A percentile compares a stretch with the other conserved stretches of the same genome.
Evolutionary conservation across 2,329 filamentous ascomycete species (phyloP).

Genomic region (Knufia petricola): DNA sequence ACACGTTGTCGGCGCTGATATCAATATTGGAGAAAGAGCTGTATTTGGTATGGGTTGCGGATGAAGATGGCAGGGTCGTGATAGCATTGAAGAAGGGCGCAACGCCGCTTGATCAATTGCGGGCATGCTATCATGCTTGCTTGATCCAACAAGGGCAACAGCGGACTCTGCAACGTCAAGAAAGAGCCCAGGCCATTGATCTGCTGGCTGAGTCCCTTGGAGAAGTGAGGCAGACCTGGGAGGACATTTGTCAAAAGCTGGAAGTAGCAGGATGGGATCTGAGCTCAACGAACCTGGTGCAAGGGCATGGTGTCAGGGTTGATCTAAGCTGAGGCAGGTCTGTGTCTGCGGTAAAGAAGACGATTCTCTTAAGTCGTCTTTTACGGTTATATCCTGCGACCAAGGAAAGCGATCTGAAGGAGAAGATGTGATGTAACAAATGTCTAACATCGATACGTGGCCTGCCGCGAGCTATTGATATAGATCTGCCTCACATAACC

Average conservation of each 20-base stretch:
- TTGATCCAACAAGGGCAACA: not conserved
- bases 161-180: not conserved
- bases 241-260: conserved; percentile 9
- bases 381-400: too few relatives aligned
- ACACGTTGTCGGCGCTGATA: conserved; percentile 9
- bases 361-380: too few relatives aligned
- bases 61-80: conserved; percentile 33
- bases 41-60: conserved; percentile 54
- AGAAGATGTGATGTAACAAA: too few relatives aligned
- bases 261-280: conserved; percentile 19
- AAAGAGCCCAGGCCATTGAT: not conserved
- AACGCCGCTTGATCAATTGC: conserved; percentile 42
- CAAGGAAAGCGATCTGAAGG: too few relatives aligned
- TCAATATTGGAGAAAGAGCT: conserved; percentile 43
- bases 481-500: too few relatives aligned
- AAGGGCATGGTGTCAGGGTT: conserved; percentile 9
- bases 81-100: conserved; percentile 57
- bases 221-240: conserved; percentile 12
- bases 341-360: too few relatives aligned
- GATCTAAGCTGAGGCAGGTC: not conserved
- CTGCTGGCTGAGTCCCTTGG: conserved; percentile 12
- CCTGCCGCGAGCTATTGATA: too few relatives aligned
- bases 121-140: conserved; percentile 55
- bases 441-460: too few relatives aligned
- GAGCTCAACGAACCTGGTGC: conserved; percentile 14